Base-by-base conservation (phyloP, 2,329 filamentous ascomycete species). In the Exophiala alcalophila region DNA sequence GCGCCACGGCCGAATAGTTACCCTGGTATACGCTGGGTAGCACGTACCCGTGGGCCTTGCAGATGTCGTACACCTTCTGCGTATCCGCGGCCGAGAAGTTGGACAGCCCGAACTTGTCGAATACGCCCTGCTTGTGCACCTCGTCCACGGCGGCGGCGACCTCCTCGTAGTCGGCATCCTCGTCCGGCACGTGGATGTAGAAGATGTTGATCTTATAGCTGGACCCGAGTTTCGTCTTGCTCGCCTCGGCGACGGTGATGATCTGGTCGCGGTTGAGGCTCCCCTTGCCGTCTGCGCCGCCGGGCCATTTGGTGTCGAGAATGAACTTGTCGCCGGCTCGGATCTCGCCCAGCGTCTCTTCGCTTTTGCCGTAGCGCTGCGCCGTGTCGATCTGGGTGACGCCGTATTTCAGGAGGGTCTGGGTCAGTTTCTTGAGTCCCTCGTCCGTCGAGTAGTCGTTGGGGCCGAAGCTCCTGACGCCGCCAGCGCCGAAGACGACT, bases 221-320 rank as follows among this genome's bases (percentile, higher is more conserved):
- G 4, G 10, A 15, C 6, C 47, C 49, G n/a, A 56, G 25, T 40
- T 52, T 56, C 36, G 38, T 25, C 7, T 54, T 19, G 30, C 51
- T 56, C 25, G 52, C 53, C 29, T 49, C 44, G 10, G 43, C 53
- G 4, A 41, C 24, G 2, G 15, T 38, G 44, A 56, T 16, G 27
- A 54, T 49, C 1, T 40, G 44, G 2, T 52, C 51, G 24, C 40
- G 37, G n/a, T n/a, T n/a, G n/a, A n/a, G n/a, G n/a, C n/a, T n/a
- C n/a, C n/a, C n/a, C n/a, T n/a, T n/a, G n/a, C n/a, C n/a, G n/a
- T n/a, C n/a, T n/a, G 66, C 15, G 69, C 69, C 8, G 61, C 63
- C 5, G n/a, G 53, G 46, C 20, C 65, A 57, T 48, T 74, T 74
- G 33, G 69, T 72, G 56, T 72, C 68, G 52, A 75, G 63, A 21